These are phyloP conservation scores for Bryoerythrophyllum caledonicum DNA, from an alignment of 225 moss, liverwort and hornwort species.

Conservation along the genomic window DNA sequence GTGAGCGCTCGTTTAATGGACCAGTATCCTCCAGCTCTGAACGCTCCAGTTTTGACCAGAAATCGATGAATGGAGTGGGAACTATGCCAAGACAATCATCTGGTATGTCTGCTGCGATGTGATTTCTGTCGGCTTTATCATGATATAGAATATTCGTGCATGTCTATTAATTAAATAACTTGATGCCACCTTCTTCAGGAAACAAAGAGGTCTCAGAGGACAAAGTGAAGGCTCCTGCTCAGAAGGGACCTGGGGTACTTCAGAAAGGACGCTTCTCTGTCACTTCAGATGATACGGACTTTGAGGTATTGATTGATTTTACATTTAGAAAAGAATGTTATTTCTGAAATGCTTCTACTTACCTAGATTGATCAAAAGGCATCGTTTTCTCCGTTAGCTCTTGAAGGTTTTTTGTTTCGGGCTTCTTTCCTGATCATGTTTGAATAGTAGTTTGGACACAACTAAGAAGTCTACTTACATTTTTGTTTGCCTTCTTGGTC, in stretches of 20 bases:
- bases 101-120: constrained; percentile 33
- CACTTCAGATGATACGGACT: constrained; percentile 77
- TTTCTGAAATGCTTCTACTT: constrained; percentile 14
- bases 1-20: constrained; percentile 62
- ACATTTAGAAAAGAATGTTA: not conserved
- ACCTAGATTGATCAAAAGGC: constrained; percentile 10
- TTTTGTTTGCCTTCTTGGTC: constrained; percentile 22
- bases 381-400: not conserved
- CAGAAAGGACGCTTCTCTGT: constrained; percentile 95
- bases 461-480: constrained; percentile 9
- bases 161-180: constrained; percentile 21
- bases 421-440: not conserved
- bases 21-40: constrained; percentile 43
- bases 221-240: constrained; percentile 53
- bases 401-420: constrained; percentile 11
- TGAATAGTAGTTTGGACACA: not conserved
- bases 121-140: constrained; percentile 17
- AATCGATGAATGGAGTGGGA: constrained; percentile 45
- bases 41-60: constrained; percentile 42
- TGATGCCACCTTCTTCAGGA: constrained; percentile 29
- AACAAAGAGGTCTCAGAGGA: constrained; percentile 49
- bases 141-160: constrained; percentile 4
- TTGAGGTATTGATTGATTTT: constrained; percentile 40
- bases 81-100: constrained; percentile 42
- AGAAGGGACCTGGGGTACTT: constrained; percentile 61